phyloP scores from a whole-genome alignment of 192 early-diverging fungal genomes.

The Podila epigama region DNA sequence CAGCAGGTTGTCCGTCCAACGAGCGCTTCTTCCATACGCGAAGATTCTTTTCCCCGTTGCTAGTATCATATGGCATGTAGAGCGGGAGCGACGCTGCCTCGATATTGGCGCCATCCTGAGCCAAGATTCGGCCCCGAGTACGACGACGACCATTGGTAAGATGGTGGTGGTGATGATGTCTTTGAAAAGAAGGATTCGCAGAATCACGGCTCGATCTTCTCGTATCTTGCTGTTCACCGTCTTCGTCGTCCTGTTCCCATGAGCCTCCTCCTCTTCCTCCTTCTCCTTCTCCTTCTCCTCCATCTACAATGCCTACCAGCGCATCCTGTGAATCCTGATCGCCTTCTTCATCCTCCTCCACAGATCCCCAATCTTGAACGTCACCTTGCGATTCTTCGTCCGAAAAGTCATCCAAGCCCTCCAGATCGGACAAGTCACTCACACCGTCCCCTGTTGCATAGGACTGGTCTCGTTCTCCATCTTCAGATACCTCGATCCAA shows the following conservation, averaged over 20 bases:
- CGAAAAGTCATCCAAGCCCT: neutral
- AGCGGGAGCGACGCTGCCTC: constrained; percentile 17
- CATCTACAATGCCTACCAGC: neutral
- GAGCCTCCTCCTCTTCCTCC: constrained; percentile 6
- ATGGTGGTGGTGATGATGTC: neutral
- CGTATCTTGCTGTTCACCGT: neutral
- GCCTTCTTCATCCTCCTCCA: neutral
- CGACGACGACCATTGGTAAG: neutral
- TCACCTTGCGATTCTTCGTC: neutral
- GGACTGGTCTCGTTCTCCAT: constrained; percentile 1
- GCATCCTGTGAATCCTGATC: neutral
- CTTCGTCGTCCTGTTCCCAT: neutral
- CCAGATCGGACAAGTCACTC: neutral
- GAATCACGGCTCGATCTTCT: too few relatives aligned
- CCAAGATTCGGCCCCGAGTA: neutral
- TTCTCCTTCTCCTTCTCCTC: constrained; percentile 11
- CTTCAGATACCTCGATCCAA: constrained; percentile 40
- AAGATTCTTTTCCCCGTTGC: neutral
- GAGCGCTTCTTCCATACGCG: constrained; percentile 7
- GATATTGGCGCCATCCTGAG: neutral
- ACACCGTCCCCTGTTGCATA: constrained; percentile 20
- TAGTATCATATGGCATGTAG: constrained; percentile 7
- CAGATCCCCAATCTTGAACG: neutral
- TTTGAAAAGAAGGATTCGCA: neutral
- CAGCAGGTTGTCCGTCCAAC: neutral